Percentiles rank a stretch among this genome's conserved stretches.
Conservation (phyloP, 2,329 filamentous ascomycete species). For the Metarhizium humberi region DNA sequence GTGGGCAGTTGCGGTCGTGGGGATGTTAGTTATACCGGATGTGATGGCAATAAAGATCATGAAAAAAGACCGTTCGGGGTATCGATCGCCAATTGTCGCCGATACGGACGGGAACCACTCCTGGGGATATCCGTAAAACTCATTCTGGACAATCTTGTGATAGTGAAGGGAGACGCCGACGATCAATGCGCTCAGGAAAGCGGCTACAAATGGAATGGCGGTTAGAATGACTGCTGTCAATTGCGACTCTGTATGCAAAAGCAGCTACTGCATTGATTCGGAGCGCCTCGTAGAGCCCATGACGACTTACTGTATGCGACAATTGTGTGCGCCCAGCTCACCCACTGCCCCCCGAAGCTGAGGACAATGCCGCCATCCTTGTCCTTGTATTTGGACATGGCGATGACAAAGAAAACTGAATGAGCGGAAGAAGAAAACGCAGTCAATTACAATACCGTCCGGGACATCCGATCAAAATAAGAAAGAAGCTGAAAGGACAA, state of each 20-base stretch:
- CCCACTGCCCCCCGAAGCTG: conserved; percentile 75
- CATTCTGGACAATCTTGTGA: conserved; percentile 95
- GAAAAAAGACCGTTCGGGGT: conserved; percentile 93
- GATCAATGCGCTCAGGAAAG: conserved; percentile 78
- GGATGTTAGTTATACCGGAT: conserved; percentile 49
- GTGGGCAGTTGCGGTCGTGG: not conserved
- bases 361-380: conserved; percentile 52
- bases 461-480: conserved; percentile 17
- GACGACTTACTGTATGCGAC: conserved; percentile 65
- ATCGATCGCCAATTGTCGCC: conserved; percentile 92
- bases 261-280: not conserved
- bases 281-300: not conserved
- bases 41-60: conserved; percentile 96
- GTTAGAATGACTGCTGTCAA: conserved; percentile 10
- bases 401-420: conserved; percentile 11
- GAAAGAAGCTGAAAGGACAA: conserved; percentile 1
- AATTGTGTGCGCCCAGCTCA: conserved; percentile 79
- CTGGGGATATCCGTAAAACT: conserved; percentile 86
- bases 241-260: not conserved
- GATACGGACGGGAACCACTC: conserved; percentile 98
- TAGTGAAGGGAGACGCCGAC: conserved; percentile 80
- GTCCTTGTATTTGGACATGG: conserved; percentile 50
- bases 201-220: conserved; percentile 38
- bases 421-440: conserved; percentile 8
- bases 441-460: conserved; percentile 19